Evolutionary conservation across 2,329 filamentous ascomycete genomes (phyloP).

Genomic region (Fusarium sublunatum): DNA sequence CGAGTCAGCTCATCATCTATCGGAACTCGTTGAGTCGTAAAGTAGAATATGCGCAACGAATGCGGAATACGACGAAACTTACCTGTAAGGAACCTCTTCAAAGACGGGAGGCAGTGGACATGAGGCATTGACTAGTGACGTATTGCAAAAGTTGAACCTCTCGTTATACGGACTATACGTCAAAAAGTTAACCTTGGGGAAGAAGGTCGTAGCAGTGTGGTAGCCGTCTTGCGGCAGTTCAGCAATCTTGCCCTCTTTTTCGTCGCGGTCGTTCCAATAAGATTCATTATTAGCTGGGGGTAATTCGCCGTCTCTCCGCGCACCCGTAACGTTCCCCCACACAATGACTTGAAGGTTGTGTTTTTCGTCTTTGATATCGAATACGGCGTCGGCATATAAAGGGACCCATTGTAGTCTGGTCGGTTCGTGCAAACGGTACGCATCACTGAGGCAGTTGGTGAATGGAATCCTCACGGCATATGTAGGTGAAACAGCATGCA

Average conservation of each 20-base stretch:
- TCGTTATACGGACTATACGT: constrained; percentile 77
- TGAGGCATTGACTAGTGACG: constrained; percentile 65
- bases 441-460: constrained; percentile 81
- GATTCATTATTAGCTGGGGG: constrained; percentile 67
- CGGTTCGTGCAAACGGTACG: constrained; percentile 67
- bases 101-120: constrained; percentile 86
- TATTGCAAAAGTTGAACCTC: constrained; percentile 73
- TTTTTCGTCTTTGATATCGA: constrained; percentile 69
- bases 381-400: constrained; percentile 76
- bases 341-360: constrained; percentile 81
- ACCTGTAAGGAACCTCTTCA: constrained; percentile 54
- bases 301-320: constrained; percentile 65
- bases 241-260: constrained; percentile 80
- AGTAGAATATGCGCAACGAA: neutral
- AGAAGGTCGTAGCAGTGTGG: constrained; percentile 77
- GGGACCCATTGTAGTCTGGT: constrained; percentile 83
- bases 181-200: constrained; percentile 77
- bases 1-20: constrained; percentile 16
- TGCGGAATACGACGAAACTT: constrained; percentile 15
- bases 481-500: constrained; percentile 56
- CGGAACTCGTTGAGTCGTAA: neutral
- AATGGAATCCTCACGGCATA: constrained; percentile 78
- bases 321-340: constrained; percentile 91
- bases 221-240: constrained; percentile 64
- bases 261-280: constrained; percentile 70